Evolutionary conservation across 169 alveolate species (phyloP), one percentile per base, ranked within the genome.

Genomic region (Cryptosporidium xiaoi): DNA sequence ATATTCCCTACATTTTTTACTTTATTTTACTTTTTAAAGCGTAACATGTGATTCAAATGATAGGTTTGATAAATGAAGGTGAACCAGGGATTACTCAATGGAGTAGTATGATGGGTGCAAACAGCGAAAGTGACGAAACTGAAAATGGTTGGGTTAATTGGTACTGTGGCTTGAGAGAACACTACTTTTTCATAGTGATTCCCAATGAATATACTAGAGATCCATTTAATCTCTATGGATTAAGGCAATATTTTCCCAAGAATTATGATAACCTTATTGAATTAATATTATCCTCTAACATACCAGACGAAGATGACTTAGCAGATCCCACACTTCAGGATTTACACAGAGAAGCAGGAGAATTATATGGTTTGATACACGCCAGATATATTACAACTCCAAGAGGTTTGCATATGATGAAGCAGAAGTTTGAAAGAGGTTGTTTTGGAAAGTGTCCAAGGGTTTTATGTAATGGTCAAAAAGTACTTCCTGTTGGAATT

Each of bases 381-480:
- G 95, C 98, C 36, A 89, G 99, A 65, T 98, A 93, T 93, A 96
- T 98, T 77, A 84, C 93, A 20, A 92, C 99, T 7, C 99, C 98
- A 0, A 93, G 93, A 85, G 98, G 98, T 15, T 87, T 96, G 65
- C 92, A 92, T 48, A 65, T 93, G 84, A 95, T 95, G 97, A 96
- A 95, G 71, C 99, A 97, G 66, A 97, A 97, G 92, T 98, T 93
- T 91, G 94, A 95, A 66, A 92, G 94, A 53, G 99, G 99, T 18
- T 96, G 92, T 34, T 98, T 96, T 91, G 99, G 99, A 2, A 93
- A 94, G 56, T 98, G 99, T 91, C 99, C 99, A 4, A 94, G 99
- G 83, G 98, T 96, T 13, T 92, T 96, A 46, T 98, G 99, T 82
- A 97, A 97, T 83, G 95, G 98, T 82, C 95, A 95, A 84, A 93